Percentiles rank a stretch among this genome's conserved stretches.
phyloP scores from a whole-genome alignment of 1,284 basidiomycete species.

The Ganoderma lucidum region DNA sequence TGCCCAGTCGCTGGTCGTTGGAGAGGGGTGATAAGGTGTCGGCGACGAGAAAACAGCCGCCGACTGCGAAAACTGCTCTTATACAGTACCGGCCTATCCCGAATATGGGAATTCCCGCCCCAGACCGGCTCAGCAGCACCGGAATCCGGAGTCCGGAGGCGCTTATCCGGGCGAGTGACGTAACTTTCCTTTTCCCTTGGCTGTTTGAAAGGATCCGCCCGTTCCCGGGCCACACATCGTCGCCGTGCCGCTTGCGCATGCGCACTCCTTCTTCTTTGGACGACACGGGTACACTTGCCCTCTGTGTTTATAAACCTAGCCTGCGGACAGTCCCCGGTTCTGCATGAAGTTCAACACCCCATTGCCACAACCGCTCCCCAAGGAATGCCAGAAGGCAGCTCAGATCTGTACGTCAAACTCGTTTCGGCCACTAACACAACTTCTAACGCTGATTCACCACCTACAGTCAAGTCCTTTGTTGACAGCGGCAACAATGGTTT shows the following conservation, averaged over 20 bases:
- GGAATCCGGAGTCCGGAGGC: constrained; percentile 3
- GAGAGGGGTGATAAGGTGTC: constrained; percentile 49
- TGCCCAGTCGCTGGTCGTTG: constrained; percentile 32
- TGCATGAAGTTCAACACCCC: constrained; percentile 73
- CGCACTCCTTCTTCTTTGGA: neutral
- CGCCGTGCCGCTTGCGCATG: neutral
- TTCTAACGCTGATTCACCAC: neutral
- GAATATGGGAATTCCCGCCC: constrained; percentile 21
- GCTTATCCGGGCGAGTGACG: constrained; percentile 24
- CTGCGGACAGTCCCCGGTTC: constrained; percentile 5
- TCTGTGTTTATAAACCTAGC: neutral
- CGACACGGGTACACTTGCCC: neutral
- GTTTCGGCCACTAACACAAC: constrained; percentile 5
- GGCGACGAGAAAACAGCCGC: constrained; percentile 33
- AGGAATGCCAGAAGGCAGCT: constrained; percentile 79
- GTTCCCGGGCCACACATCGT: neutral
- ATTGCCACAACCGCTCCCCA: constrained; percentile 74
- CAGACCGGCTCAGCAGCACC: neutral
- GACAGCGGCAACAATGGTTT: constrained; percentile 76
- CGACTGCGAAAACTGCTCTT: constrained; percentile 20
- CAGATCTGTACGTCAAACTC: constrained; percentile 66
- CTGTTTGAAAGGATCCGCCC: neutral
- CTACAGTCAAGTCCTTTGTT: constrained; percentile 75
- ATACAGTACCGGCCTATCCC: neutral
- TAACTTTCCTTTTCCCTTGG: constrained; percentile 21